Percentiles rank a stretch among this genome's conserved stretches.
Evolutionary conservation across 78 protist species (phyloP).

Genomic region (Dictyostelium discoideum): dicty_2.7 NC_007090.3:4592501-4593000

Average conservation of each 20-base stretch:
- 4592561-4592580: no score
- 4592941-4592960: slow-evolving; percentile 95
- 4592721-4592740: slow-evolving; percentile 89
- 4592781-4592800: slow-evolving; percentile 88
- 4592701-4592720: slow-evolving; percentile 83
- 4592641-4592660: slow-evolving; percentile 27
- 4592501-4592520: not conserved
- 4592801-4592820: slow-evolving; percentile 90
- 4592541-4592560: no score
- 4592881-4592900: slow-evolving; percentile 91
- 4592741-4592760: slow-evolving; percentile 84
- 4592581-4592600: not conserved
- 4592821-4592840: slow-evolving; percentile 86
- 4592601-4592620: not conserved
- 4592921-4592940: slow-evolving; percentile 83
- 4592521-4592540: no score
- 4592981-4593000: slow-evolving; percentile 93
- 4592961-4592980: slow-evolving; percentile 87
- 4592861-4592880: slow-evolving; percentile 93
- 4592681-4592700: slow-evolving; percentile 90
- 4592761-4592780: slow-evolving; percentile 86
- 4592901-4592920: slow-evolving; percentile 94
- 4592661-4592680: slow-evolving; percentile 95
- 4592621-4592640: not conserved
- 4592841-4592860: slow-evolving; percentile 76